Evolutionary conservation across 257 asterid species (phyloP).

Genomic region (Scutellaria galericulata): DNA sequence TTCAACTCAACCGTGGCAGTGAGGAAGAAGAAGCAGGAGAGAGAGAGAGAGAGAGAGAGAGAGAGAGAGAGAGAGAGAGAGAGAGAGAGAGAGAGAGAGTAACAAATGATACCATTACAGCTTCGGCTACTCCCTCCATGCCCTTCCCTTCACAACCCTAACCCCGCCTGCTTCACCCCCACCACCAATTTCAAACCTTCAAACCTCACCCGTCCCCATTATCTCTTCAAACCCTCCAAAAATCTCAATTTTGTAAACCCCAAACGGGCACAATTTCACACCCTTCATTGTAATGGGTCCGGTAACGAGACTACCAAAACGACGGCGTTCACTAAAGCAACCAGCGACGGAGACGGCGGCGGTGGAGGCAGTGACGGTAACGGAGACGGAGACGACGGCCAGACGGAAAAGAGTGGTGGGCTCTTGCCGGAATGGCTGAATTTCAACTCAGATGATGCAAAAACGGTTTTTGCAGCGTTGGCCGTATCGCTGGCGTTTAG

Average conservation of each 20-base stretch:
- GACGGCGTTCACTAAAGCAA: slow-evolving; percentile 41
- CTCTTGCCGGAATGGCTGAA: slow-evolving; percentile 82
- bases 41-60: not conserved
- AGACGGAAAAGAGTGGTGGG: slow-evolving; percentile 53
- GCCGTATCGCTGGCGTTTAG: slow-evolving; percentile 84
- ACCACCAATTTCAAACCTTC: slow-evolving; percentile 39
- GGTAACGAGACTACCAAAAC: slow-evolving; percentile 54
- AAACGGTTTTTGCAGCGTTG: slow-evolving; percentile 78
- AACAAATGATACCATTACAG: slow-evolving; percentile 48
- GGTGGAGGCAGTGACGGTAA: slow-evolving; percentile 62
- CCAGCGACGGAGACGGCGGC: slow-evolving; percentile 54
- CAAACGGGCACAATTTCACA: slow-evolving; percentile 37
- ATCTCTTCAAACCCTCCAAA: slow-evolving; percentile 35
- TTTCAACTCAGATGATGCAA: slow-evolving; percentile 76
- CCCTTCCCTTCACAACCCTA: slow-evolving; percentile 52
- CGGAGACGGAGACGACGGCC: slow-evolving; percentile 63
- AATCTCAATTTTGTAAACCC: slow-evolving; percentile 34
- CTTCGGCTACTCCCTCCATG: slow-evolving; percentile 43
- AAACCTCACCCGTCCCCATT: slow-evolving; percentile 31
- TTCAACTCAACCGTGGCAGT: not conserved
- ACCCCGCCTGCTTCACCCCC: slow-evolving; percentile 26
- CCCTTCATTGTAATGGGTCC: slow-evolving; percentile 54
- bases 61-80: not conserved
- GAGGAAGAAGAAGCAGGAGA: slow-evolving; percentile 5
- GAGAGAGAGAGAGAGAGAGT: not conserved